Evolutionary conservation across 345 rosid genomes (phyloP).

Genomic region (Sonneratia alba): DNA sequence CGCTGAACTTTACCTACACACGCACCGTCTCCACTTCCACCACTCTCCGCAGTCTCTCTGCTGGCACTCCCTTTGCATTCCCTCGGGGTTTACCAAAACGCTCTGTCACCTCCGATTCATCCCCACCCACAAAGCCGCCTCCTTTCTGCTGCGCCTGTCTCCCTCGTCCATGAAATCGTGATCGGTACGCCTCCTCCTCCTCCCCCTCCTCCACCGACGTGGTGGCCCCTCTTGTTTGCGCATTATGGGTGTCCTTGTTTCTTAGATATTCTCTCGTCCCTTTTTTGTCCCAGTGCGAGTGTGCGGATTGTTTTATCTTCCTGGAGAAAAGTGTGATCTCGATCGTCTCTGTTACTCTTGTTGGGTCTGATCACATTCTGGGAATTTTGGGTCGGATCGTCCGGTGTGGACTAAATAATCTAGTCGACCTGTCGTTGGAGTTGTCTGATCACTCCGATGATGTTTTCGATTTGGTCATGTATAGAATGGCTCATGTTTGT

Average conservation of each 20-base stretch:
- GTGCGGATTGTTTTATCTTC: too few relatives aligned
- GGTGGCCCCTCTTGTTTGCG: neutral
- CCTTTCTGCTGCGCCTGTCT: neutral
- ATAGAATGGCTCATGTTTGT: neutral
- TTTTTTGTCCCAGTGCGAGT: neutral
- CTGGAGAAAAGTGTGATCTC: neutral
- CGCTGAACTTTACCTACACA: conserved; percentile 11
- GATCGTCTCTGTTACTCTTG: conserved; percentile 1
- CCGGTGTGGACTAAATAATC: neutral
- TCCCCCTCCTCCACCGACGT: neutral
- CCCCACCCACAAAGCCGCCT: neutral
- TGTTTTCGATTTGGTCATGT: neutral
- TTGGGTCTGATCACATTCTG: conserved; percentile 8
- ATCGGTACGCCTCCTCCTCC: neutral
- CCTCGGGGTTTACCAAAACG: neutral
- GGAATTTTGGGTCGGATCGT: conserved; percentile 8
- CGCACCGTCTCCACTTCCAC: conserved; percentile 3
- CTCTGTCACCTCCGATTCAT: neutral
- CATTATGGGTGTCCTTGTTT: neutral
- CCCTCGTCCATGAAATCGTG: conserved; percentile 1
- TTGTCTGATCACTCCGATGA: neutral
- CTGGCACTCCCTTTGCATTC: conserved; percentile 8
- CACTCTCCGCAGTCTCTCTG: neutral
- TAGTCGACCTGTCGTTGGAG: neutral
- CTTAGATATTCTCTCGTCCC: too few relatives aligned